Evolutionary conservation across 768 basidiomycete genomes (phyloP).

Genomic region (Tulasnella sp.): DNA sequence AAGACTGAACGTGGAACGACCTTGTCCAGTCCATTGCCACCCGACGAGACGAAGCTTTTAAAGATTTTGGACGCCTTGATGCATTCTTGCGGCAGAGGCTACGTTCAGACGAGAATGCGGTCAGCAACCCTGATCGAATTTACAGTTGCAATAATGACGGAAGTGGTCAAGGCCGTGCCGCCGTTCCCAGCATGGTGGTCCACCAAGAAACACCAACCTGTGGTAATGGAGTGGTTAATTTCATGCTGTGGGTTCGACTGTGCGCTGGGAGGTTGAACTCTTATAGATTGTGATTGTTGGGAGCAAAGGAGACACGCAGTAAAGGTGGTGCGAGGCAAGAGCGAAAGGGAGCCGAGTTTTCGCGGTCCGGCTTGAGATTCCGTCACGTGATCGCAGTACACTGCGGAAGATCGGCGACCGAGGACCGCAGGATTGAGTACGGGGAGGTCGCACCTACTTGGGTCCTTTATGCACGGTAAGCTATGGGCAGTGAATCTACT

Average conservation of each 20-base stretch:
- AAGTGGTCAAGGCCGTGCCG: conserved; percentile 1
- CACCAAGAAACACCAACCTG: background rate
- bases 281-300: background rate
- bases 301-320: background rate
- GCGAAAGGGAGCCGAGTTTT: background rate
- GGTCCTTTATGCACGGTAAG: background rate
- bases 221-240: conserved; percentile 51
- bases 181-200: background rate
- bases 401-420: background rate
- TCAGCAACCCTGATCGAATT: background rate
- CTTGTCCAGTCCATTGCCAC: conserved; percentile 36
- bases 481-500: background rate
- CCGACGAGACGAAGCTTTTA: conserved; percentile 13
- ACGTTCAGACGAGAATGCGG: background rate
- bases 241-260: conserved; percentile 39
- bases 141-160: background rate
- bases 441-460: background rate
- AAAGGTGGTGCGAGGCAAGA: conserved; percentile 1
- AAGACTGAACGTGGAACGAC: conserved; percentile 56
- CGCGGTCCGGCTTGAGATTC: background rate
- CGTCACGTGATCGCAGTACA: conserved; percentile 3
- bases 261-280: background rate
- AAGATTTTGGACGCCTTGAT: conserved; percentile 27
- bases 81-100: conserved; percentile 28
- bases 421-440: background rate